Evolutionary conservation across 495 filamentous ascomycete species (phyloP).

Genomic region (Glarea lozoyensis): DNA sequence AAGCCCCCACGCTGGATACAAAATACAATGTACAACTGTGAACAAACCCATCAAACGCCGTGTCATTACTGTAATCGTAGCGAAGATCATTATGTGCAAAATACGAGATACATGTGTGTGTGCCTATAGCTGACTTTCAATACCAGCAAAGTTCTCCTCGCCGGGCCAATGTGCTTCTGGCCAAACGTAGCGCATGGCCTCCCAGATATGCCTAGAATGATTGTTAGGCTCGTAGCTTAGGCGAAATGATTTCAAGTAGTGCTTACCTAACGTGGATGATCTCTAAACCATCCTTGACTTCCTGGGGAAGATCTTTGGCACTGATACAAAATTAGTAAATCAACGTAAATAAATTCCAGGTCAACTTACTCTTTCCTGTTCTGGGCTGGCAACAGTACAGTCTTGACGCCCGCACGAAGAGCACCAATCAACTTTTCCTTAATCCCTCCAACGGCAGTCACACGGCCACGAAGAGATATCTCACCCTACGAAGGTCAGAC

Average conservation of each 20-base stretch:
- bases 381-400: conserved; percentile 75
- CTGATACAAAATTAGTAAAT: conserved; percentile 5
- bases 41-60: too few relatives aligned
- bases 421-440: conserved; percentile 99
- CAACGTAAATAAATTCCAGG: not conserved
- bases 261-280: conserved; percentile 83
- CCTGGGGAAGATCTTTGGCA: conserved; percentile 80
- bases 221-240: conserved; percentile 9
- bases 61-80: too few relatives aligned
- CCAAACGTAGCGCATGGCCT: conserved; percentile 77
- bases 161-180: conserved; percentile 73
- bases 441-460: conserved; percentile 87
- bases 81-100: too few relatives aligned
- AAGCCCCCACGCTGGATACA: too few relatives aligned
- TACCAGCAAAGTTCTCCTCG: conserved; percentile 49
- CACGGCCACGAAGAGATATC: conserved; percentile 76
- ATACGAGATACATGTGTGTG: too few relatives aligned
- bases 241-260: not conserved
- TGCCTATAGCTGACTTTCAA: conserved; percentile 54
- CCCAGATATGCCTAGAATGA: conserved; percentile 68
- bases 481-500: conserved; percentile 49
- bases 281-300: conserved; percentile 79
- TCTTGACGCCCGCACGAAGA: conserved; percentile 86
- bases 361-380: conserved; percentile 72
- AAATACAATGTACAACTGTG: too few relatives aligned